Evolutionary conservation across 257 asterid genomes (phyloP), one percentile per base, ranked within the genome.

Genomic region (Thymus quinquecostatus): DNA sequence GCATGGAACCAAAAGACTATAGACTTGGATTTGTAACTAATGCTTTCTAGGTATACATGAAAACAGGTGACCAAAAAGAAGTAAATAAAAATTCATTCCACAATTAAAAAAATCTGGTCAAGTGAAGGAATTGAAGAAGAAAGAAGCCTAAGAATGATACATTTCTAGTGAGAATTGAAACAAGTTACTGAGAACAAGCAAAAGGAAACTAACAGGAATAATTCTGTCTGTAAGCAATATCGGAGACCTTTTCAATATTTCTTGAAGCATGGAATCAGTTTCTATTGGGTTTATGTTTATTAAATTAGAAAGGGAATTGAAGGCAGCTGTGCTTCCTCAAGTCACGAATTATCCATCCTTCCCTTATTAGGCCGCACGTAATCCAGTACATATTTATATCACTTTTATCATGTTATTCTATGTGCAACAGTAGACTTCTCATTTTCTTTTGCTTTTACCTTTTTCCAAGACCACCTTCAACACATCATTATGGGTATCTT

Each of bases 31-130:
- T 14, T 28, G 43, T 54, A 66, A 55, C 29, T 60, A 44, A 62
- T 48, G 40, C 62, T 58, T 64, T 73, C 55, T 51, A 38, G 71
- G 53, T 60, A 51, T 56, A 43, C 66, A 67, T 45, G 49, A 64
- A 72, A 58, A 28, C 58, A 63, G 60, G 61, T 47, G 68, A 41
- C 36, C 32, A 40, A 71, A 65, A 57, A 45, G 5, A 41, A 73
- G 11, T 10, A 56, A 32, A 5, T 10, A 64, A 32, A 2, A 8
- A 21, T 21, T 54, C 48, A 14, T 29, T 43, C 61, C 61, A 48
- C 55, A 55, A 73, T 45, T 62, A 30, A 21, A 36, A 36, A 36
- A 36, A 34, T 34, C 40, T 36, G 49, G 49, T 44, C 1, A 0
- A 44, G 12, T 44, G 13, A 44, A 44, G 49, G 49, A 11, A 44